phyloP scores from a whole-genome alignment of 805 yeast genomes.

The Zygotorulaspora florentina region DNA sequence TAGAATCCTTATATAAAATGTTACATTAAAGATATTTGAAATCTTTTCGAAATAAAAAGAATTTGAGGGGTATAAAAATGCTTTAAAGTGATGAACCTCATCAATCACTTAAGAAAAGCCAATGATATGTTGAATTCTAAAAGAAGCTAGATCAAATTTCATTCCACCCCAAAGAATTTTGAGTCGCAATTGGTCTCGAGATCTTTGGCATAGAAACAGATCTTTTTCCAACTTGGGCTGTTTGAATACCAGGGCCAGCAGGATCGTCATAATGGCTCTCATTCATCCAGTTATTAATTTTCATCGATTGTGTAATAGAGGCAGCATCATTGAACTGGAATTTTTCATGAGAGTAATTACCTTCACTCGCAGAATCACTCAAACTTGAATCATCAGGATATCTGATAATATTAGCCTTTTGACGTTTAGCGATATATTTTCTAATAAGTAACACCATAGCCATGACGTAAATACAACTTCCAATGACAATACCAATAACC shows the following conservation, averaged over 20 bases:
- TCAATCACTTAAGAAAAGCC: neutral
- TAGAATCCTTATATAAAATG: conserved; percentile 5
- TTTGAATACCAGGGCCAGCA: conserved; percentile 15
- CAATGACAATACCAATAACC: conserved; percentile 77
- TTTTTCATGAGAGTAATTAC: conserved; percentile 14
- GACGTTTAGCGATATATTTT: conserved; percentile 42
- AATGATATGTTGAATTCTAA: neutral
- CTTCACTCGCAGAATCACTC: conserved; percentile 13
- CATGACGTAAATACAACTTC: conserved; percentile 62
- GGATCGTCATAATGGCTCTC: conserved; percentile 22
- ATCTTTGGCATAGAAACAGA: conserved; percentile 40
- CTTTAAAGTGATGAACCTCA: too few relatives aligned
- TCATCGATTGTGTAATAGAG: conserved; percentile 28
- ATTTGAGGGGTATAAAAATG: neutral
- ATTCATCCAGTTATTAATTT: conserved; percentile 34
- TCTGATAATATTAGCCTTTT: conserved; percentile 16
- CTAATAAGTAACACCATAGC: conserved; percentile 54
- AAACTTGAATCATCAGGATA: conserved; percentile 21
- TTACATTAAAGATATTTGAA: conserved; percentile 7
- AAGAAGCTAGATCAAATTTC: conserved; percentile 21
- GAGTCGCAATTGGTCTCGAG: conserved; percentile 65
- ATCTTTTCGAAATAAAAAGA: neutral
- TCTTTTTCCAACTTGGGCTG: conserved; percentile 9
- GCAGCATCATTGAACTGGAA: conserved; percentile 14
- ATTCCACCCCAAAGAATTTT: conserved; percentile 70